A percentile compares a stretch with the other conserved stretches of the same genome.
phyloP scores from a whole-genome alignment of 768 basidiomycete species.

The Scleroderma bovista region DNA sequence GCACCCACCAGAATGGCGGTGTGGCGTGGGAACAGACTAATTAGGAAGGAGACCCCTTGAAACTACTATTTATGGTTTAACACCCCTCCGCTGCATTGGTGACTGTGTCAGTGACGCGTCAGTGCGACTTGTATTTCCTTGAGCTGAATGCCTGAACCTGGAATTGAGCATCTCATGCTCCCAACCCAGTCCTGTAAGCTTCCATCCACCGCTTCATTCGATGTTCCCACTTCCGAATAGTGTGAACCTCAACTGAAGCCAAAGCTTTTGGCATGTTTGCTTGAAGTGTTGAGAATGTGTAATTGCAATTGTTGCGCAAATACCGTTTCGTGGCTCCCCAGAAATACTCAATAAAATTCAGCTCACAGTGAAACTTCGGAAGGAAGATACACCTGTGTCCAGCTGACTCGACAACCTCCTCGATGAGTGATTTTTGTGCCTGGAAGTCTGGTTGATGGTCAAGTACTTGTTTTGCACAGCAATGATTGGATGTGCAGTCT shows the following conservation, averaged over 20 bases:
- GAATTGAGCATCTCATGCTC: constrained; percentile 10
- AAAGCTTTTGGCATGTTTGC: constrained; percentile 21
- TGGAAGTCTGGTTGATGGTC: no score
- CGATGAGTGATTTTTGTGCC: no score
- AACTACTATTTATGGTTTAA: not conserved
- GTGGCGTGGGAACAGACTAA: not conserved
- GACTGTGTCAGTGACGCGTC: constrained; percentile 1
- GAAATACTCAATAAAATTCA: no score
- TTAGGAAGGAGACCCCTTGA: not conserved
- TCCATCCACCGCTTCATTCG: constrained; percentile 13
- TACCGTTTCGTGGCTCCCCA: no score
- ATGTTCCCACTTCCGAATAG: constrained; percentile 12
- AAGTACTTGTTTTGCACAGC: no score
- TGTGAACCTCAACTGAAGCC: constrained; percentile 9
- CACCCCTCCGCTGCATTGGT: not conserved
- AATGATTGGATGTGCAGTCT: no score
- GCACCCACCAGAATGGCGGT: constrained; percentile 5
- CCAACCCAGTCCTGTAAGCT: constrained; percentile 10
- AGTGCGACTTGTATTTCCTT: constrained; percentile 10
- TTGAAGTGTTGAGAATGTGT: constrained; percentile 12
- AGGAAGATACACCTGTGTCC: no score
- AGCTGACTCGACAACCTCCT: no score
- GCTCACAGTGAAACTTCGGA: no score
- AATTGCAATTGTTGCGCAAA: no score
- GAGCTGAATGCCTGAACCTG: constrained; percentile 10